These are phyloP conservation scores for Furcasterigmium furcatum DNA, from an alignment of 2,329 filamentous ascomycete species.

Conservation along the genomic window DNA sequence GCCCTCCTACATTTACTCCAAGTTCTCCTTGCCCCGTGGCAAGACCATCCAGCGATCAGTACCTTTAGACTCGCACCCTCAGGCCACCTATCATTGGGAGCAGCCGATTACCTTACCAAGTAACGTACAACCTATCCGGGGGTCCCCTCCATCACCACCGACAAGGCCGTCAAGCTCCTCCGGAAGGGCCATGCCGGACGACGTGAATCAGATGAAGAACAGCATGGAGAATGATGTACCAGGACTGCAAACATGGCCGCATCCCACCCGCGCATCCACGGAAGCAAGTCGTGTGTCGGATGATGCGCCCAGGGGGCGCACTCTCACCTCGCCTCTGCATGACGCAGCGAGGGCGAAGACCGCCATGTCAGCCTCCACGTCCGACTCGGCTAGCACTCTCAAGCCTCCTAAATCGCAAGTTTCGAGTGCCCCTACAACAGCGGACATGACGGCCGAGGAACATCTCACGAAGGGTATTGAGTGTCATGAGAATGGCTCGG, in stretches of 20 bases:
- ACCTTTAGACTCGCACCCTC: conserved; percentile 48
- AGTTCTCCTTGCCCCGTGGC: conserved; percentile 79
- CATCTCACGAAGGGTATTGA: conserved; percentile 89
- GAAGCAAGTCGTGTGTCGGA: conserved; percentile 42
- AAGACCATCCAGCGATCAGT: conserved; percentile 72
- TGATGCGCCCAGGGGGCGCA: conserved; percentile 44
- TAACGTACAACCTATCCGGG: conserved; percentile 38
- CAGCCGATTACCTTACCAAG: conserved; percentile 40
- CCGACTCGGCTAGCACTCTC: conserved; percentile 53
- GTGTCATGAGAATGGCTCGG: conserved; percentile 80
- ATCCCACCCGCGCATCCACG: conserved; percentile 40
- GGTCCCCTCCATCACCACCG: conserved; percentile 59
- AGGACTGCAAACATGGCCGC: conserved; percentile 39
- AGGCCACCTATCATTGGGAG: conserved; percentile 61
- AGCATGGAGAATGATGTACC: conserved; percentile 39
- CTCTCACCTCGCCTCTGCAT: conserved; percentile 31
- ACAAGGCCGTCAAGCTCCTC: conserved; percentile 58
- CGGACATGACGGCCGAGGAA: conserved; percentile 78
- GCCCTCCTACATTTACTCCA: conserved; percentile 82
- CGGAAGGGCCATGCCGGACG: conserved; percentile 32
- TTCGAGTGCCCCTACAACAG: conserved; percentile 52
- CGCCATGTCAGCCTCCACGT: conserved; percentile 46
- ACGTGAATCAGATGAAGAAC: conserved; percentile 39
- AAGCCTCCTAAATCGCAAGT: conserved; percentile 38
- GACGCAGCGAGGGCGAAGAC: conserved; percentile 38